Conservation (phyloP, 2,329 filamentous ascomycete species). For the Xylaria arbuscula region DNA sequence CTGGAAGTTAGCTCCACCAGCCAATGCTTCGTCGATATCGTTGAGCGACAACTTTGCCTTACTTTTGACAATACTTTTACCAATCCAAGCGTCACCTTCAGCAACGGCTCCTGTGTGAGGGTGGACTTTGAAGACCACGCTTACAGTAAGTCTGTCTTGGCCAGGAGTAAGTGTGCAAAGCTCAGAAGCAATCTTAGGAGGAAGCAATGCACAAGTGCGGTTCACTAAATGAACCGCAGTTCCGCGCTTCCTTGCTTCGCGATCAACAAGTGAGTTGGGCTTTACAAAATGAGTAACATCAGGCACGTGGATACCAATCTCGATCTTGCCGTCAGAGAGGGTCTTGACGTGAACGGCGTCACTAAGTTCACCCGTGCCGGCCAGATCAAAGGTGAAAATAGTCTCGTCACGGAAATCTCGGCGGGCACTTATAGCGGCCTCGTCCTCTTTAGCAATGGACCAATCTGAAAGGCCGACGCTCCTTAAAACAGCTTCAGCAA, state of each 20-base stretch:
- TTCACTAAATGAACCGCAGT: slow-evolving; percentile 96
- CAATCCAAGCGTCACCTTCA: slow-evolving; percentile 92
- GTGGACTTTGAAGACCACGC: slow-evolving; percentile 92
- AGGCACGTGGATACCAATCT: slow-evolving; percentile 94
- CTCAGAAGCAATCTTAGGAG: slow-evolving; percentile 84
- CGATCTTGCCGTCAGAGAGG: slow-evolving; percentile 83
- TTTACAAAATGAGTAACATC: slow-evolving; percentile 98
- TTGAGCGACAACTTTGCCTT: slow-evolving; percentile 84
- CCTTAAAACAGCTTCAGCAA: slow-evolving; percentile 94
- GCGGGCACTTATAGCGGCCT: slow-evolving; percentile 76
- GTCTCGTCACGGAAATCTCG: slow-evolving; percentile 91
- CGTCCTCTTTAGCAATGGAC: slow-evolving; percentile 85
- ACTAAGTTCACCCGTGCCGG: slow-evolving; percentile 87
- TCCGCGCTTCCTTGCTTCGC: slow-evolving; percentile 97
- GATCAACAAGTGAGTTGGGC: slow-evolving; percentile 91
- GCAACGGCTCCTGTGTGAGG: slow-evolving; percentile 79
- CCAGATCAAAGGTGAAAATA: slow-evolving; percentile 91
- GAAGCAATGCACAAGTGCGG: slow-evolving; percentile 86
- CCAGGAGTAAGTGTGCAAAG: slow-evolving; percentile 87
- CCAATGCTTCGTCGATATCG: slow-evolving; percentile 85
- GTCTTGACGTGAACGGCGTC: slow-evolving; percentile 93
- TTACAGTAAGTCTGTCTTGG: slow-evolving; percentile 91
- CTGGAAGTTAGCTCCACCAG: slow-evolving; percentile 69
- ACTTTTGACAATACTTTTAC: slow-evolving; percentile 94
- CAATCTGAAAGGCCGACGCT: slow-evolving; percentile 94